phyloP scores from a whole-genome alignment of 1,284 basidiomycete species.

The Termitomyces sp. region DNA sequence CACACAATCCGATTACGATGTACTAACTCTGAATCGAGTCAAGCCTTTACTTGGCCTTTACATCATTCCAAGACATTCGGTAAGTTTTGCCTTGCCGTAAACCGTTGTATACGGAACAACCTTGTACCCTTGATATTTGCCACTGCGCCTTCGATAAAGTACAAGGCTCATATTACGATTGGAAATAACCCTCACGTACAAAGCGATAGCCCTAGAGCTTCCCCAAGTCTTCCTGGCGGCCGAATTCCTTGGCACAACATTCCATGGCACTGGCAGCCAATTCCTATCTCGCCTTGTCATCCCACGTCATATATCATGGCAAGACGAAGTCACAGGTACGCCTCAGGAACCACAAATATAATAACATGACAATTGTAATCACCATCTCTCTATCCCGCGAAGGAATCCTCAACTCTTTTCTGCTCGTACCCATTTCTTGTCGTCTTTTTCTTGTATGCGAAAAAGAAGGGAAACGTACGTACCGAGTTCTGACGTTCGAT shows the following conservation, averaged over 20 bases:
- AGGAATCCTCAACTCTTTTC: background rate
- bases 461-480: background rate
- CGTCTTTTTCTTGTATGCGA: background rate
- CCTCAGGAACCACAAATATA: background rate
- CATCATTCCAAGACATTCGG: background rate
- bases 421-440: too few species aligned
- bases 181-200: background rate
- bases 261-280: background rate
- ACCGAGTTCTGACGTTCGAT: slow-evolving; percentile 1
- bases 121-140: background rate
- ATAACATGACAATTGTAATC: background rate
- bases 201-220: background rate
- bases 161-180: background rate
- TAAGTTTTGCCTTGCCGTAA: background rate
- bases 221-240: background rate
- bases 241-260: background rate
- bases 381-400: background rate
- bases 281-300: background rate
- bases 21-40: background rate
- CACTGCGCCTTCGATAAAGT: background rate
- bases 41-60: background rate
- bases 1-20: background rate
- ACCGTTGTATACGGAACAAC: background rate
- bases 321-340: background rate
- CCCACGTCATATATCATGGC: background rate